Conservation (phyloP, 1,284 basidiomycete genomes). For the Ganoderma meredithae region DNA sequence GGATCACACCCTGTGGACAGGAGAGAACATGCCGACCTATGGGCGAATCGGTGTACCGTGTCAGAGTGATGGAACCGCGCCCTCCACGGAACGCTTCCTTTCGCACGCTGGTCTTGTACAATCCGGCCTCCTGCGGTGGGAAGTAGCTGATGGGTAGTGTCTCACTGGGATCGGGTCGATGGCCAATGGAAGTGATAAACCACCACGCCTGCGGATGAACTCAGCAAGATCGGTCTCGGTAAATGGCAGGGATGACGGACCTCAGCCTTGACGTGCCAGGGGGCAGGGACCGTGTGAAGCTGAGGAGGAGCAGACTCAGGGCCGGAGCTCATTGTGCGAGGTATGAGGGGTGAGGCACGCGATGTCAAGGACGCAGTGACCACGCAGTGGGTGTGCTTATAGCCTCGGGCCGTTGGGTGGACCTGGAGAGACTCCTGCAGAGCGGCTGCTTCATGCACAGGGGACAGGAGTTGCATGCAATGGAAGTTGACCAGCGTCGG, state of each 20-base stretch:
- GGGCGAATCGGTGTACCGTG: constrained; percentile 26
- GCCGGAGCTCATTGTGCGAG: constrained; percentile 14
- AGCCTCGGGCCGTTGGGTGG: not conserved
- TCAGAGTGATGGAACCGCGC: constrained; percentile 23
- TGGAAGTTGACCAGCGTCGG: not conserved
- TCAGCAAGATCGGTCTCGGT: not conserved
- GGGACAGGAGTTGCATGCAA: not conserved
- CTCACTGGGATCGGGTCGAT: constrained; percentile 26
- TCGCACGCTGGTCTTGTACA: constrained; percentile 24
- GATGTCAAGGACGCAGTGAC: not conserved
- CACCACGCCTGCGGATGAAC: constrained; percentile 26
- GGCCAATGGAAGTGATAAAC: constrained; percentile 30
- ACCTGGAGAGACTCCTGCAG: not conserved
- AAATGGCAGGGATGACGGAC: constrained; percentile 10
- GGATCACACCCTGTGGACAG: no score
- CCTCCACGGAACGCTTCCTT: constrained; percentile 28
- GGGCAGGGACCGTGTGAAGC: constrained; percentile 15
- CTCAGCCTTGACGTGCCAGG: constrained; percentile 30
- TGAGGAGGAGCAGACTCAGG: not conserved
- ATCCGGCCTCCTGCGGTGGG: constrained; percentile 24
- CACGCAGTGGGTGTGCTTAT: not conserved
- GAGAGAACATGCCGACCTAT: constrained; percentile 16
- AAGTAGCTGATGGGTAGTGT: constrained; percentile 32
- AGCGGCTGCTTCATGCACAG: not conserved
- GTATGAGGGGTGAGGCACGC: not conserved